Base-by-base conservation (phyloP, 306 rosid species). In the Fragaria vesca region DNA sequence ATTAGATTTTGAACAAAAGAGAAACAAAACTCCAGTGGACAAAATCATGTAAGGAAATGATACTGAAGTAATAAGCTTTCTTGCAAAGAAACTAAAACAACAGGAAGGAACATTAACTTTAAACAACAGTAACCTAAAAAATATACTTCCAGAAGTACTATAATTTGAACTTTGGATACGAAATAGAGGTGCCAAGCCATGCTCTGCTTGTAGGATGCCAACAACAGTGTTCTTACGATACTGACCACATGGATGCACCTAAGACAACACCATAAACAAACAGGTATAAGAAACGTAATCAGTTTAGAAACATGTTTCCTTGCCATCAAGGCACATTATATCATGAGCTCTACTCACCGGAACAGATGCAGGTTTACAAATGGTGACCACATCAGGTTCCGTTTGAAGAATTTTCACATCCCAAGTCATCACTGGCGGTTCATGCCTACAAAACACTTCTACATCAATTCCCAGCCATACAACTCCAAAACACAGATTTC, bases 231-330 rank as follows among this genome's bases (percentile, higher is more conserved):
- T 96, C 89, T 96, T 96, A 26, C 98, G 95, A 85, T 96, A 96
- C 81, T 96, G 98, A 85, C 98, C 99, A 63, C 99, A 93, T 18
- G 98, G 96, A 88, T 96, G 99, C 66, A 95, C 99, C 98, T 93
- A 77, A 43, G 34, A 79, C 72, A 77, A 85, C 82, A 85, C 85
- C 40, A 60, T 73, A 84, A 83, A 74, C 52, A 69, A 76, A 84
- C 47, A 87, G 74, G 77, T 75, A 73, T 74, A 74, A 80, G 63
- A 42, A 16, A 9, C 72, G 15, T n/a, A 72, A 24, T 16, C 36
- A 1, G 6, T 26, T 74, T 0, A 16, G 9, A 1, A 74, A 1
- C 11, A 61, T 5, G 8, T 46, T 24, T 26, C 78, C 55, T 61
- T 24, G 11, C 71, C 30, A 3, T 13, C 20, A 9, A 4, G 20